These are phyloP conservation scores for Aspergillus sp. DNA, from an alignment of 2,329 filamentous ascomycete species.

Conservation along the genomic window DNA sequence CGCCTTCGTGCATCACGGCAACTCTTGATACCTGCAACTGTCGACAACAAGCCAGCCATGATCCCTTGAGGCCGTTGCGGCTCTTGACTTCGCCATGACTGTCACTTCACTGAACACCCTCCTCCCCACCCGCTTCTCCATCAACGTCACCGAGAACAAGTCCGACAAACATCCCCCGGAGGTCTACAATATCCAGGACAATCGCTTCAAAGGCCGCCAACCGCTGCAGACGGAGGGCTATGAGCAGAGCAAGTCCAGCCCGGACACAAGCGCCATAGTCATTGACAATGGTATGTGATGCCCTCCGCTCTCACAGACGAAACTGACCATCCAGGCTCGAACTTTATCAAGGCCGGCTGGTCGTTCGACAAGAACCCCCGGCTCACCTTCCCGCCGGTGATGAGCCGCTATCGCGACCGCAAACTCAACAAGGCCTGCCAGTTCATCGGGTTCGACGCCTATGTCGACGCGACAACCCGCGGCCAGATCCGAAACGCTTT, in stretches of 20 bases:
- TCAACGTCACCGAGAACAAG: slow-evolving; percentile 37
- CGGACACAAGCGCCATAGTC: slow-evolving; percentile 66
- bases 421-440: slow-evolving; percentile 87
- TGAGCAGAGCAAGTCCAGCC: slow-evolving; percentile 52
- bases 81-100: too few species aligned
- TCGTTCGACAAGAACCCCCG: slow-evolving; percentile 80
- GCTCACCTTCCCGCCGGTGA: slow-evolving; percentile 74
- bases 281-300: slow-evolving; percentile 81
- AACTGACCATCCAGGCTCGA: slow-evolving; percentile 56
- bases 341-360: slow-evolving; percentile 84
- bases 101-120: slow-evolving; percentile 33
- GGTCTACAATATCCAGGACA: slow-evolving; percentile 47
- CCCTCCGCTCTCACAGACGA: background rate
- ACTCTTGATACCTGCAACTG: background rate
- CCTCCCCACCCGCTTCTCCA: slow-evolving; percentile 27
- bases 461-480: slow-evolving; percentile 83
- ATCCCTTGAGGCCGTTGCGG: too few species aligned
- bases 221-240: slow-evolving; percentile 59
- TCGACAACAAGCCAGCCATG: too few species aligned
- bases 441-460: slow-evolving; percentile 87
- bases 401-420: slow-evolving; percentile 89
- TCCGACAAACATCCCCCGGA: slow-evolving; percentile 47
- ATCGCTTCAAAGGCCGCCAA: slow-evolving; percentile 52
- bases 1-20: too few species aligned
- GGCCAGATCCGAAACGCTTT: slow-evolving; percentile 87